phyloP scores from a whole-genome alignment of 352 stramenopile species.

The Elongisporangium undulatum region DNA sequence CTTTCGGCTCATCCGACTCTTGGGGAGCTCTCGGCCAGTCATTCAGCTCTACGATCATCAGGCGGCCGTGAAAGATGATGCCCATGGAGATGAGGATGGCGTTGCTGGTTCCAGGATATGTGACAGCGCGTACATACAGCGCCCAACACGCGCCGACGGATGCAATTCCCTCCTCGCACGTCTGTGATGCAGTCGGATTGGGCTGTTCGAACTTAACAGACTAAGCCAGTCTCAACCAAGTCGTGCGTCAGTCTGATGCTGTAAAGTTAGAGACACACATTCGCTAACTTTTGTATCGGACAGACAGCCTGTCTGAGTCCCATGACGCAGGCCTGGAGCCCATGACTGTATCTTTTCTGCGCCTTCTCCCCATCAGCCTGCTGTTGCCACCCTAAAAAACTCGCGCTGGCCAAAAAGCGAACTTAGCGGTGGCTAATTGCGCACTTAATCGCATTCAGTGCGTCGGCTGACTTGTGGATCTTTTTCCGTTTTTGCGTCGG shows the following conservation, averaged over 20 bases:
- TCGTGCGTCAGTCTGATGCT: not conserved
- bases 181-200: not conserved
- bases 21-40: constrained; percentile 1
- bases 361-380: not conserved
- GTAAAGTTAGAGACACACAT: not conserved
- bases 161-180: not conserved
- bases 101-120: not conserved
- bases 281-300: not conserved
- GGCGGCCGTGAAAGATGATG: not conserved
- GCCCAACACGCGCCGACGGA: not conserved
- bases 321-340: not conserved
- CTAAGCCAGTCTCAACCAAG: not conserved
- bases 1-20: constrained; percentile 13
- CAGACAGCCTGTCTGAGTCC: not conserved
- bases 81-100: not conserved
- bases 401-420: not conserved
- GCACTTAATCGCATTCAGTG: not conserved
- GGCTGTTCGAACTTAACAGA: not conserved
- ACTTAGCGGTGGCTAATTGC: not conserved
- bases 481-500: not conserved
- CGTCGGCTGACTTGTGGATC: not conserved
- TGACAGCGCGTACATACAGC: not conserved
- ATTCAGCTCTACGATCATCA: constrained; percentile 1
- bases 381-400: too few relatives aligned
- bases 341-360: not conserved